Evolutionary conservation across 2,329 filamentous ascomycete species (phyloP), one percentile per base, ranked within the genome.

Genomic region (Trichothecium sympodiale): DNA sequence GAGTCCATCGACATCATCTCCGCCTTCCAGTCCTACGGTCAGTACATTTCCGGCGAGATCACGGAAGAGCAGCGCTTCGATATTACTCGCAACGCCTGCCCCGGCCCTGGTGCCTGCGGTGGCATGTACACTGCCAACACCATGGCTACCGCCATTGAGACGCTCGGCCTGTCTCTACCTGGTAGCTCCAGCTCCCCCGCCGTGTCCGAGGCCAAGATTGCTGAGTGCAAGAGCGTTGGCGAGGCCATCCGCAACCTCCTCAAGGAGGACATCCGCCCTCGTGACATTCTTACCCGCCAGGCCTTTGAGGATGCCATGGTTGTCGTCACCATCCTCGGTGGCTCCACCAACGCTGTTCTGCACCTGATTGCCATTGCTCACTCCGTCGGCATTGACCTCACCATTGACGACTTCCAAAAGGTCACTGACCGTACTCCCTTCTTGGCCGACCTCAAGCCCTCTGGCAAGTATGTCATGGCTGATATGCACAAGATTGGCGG

Each of bases 11-110:
- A 98, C 57, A 94, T 98, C 36, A 83, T 98, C 41, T 95, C 87
- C 34, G 91, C 91, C 30, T 98, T 98, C 75, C 91, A 98, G 65
- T 83, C 89, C 5, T 96, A 96, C 54, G 91, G 91, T 17, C 85
- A 95, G 57, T 96, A 88, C 64, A 80, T 98, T 49, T 76, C 83
- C 10, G 89, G 89, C 30, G 77, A 94, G 52, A 94, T 96, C 60
- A 82, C 71, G 45, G 91, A 98, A 62, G 80, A 91, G 52, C 71
- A 89, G 62, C 80, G 91, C 35, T 94, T 87, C 58, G 91, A 96
- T 60, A 89, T 96, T 52, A 94, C 95, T 57, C 77, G 87, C 42
- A 70, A 96, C 54, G 88, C 91, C 30, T 95, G 88, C 44, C 62
- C 62, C 27, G 62, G 62, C 20, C 55, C 57, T 29, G 83, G 83